Evolutionary conservation across 1,139 yeast species (phyloP).

Genomic region (Pichia sp.): DNA sequence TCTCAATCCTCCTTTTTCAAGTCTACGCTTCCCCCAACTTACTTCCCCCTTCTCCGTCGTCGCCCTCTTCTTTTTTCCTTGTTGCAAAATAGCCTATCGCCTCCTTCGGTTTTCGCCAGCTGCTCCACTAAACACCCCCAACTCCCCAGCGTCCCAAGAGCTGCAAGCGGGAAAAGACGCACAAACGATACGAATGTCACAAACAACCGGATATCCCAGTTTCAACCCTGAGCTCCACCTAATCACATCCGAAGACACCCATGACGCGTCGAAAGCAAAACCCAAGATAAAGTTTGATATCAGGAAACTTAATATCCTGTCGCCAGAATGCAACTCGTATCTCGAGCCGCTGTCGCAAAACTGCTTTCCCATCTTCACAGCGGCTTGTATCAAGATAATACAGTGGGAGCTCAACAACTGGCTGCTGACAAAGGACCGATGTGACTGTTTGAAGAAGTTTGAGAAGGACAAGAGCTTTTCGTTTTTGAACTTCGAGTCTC

Average conservation of each 20-base stretch:
- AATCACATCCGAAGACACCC: not conserved
- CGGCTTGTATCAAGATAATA: slow-evolving; percentile 25
- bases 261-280: not conserved
- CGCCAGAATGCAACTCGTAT: slow-evolving; percentile 7
- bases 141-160: too few species aligned
- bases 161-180: not conserved
- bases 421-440: slow-evolving; percentile 23
- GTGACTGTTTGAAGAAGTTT: slow-evolving; percentile 1
- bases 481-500: slow-evolving; percentile 29
- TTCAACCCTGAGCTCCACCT: slow-evolving; percentile 8
- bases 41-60: not conserved
- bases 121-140: too few species aligned
- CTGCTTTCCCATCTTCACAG: slow-evolving; percentile 26
- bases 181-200: not conserved
- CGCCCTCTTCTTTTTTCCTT: too few species aligned
- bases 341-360: slow-evolving; percentile 24
- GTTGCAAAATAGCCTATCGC: not conserved
- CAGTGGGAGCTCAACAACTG: slow-evolving; percentile 23
- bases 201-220: not conserved
- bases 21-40: not conserved
- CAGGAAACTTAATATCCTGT: slow-evolving; percentile 1
- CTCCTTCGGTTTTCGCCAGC: too few species aligned
- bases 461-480: slow-evolving; percentile 1
- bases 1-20: too few species aligned
- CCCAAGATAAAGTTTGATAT: not conserved